Base-by-base conservation (phyloP, 257 asterid species). In the Osmanthus fragrans region DNA sequence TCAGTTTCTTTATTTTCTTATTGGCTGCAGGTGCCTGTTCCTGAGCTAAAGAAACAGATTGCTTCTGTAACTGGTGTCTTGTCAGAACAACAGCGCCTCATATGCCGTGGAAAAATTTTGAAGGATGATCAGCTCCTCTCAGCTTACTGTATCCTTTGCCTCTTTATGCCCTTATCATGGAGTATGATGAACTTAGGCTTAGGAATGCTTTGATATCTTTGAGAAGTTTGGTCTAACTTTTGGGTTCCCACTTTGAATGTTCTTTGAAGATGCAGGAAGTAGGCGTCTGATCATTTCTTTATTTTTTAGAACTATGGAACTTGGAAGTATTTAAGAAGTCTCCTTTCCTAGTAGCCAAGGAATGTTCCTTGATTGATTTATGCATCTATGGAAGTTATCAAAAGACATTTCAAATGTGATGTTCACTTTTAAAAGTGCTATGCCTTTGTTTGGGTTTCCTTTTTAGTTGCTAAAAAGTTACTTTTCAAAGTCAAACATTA, bases 71-170 rank as follows among this genome's bases (percentile, higher is more conserved):
- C 99, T 66, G 99, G 99, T 67, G 94, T 95, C 64, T 73, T 91
- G 75, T 88, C 97, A 3, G 98, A 89, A 83, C 99, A 90, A 85
- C 98, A 93, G 82, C 96, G 98, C 81, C 99, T 95, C 79, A 95
- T 95, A 87, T 95, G 99, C 79, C 97, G 99, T n/a, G 99, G 99
- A 72, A 95, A 84, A 85, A 96, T 95, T 82, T 86, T 95, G 85
- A 93, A 86, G 86, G 99, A 95, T 70, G 99, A 93, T 81, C 98
- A 95, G 74, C 97, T 91, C 66, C 98, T 95, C 78, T 95, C 99
- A 49, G 98, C 99, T 81, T 93, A 95, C 81, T 96, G 99, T 95
- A 95, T 95, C 99, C 99, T 87, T 56, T 77, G 66, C 37, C 60
- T 56, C 30, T 70, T 45, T 68, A 32, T 71, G 36, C 25, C 69